Evolutionary conservation across 2,329 filamentous ascomycete species (phyloP), one percentile per base, ranked within the genome.

Genomic region (Moelleriella libera): DNA sequence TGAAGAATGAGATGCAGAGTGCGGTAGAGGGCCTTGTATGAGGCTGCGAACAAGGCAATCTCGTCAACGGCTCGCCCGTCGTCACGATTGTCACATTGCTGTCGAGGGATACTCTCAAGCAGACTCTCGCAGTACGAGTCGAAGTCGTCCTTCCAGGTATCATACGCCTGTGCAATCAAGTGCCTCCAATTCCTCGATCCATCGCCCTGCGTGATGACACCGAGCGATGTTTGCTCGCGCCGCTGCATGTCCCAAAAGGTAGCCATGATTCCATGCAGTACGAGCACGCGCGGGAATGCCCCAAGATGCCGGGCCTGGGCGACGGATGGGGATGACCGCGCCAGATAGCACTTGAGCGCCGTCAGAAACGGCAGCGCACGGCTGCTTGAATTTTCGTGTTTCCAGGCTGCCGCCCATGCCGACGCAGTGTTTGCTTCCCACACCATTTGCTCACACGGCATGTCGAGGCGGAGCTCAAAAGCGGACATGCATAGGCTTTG

Each of bases 401-500:
- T 52, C 1, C 68, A 66, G 6, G 67, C 52, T 2, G 66, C 63
- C 1, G 64, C 62, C 76, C 76, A 78, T 37, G 70, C 66, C 6
- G 68, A 63, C 0, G 75, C 69, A 0, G 73, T 70, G 1, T 66
- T 58, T 2, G 78, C 76, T 56, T 81, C 77, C 78, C 78, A 83
- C 0, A 73, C 54, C 0, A 64, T 57, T 45, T 76, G 67, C 41
- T 70, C 66, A 53, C 75, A 80, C 0, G 78, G 78, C 2, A 82
- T 58, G 2, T 69, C 66, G 0, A 76, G 68, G 1, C 75, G 69
- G 1, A 83, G 66, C 53, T 82, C 78, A 45, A 81, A 81, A 0
- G 77, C 75, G 1, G 76, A 81, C 77, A 82, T 82, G 59, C 78
- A 82, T 0, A 82, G 67, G 5, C 75, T 79, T 55, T 82, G 78